Evolutionary conservation across 2,329 filamentous ascomycete species (phyloP), one percentile per base, ranked within the genome.

Genomic region (Ciborinia camelliae): DNA sequence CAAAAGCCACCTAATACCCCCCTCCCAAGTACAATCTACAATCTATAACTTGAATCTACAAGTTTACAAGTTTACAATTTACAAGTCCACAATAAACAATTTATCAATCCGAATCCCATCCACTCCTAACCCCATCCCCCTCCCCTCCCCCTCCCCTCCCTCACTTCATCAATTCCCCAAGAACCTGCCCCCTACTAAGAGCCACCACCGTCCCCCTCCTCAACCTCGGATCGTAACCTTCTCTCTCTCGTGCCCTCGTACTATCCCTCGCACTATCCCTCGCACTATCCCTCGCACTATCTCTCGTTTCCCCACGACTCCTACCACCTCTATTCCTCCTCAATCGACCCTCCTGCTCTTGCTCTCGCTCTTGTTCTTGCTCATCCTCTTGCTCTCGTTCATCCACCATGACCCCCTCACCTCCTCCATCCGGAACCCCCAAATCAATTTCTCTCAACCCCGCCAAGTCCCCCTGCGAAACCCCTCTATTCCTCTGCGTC

Each of bases 381-480:
- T 43, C 30, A n/a, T n/a, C n/a, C n/a, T n/a, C n/a, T n/a, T n/a
- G n/a, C n/a, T n/a, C n/a, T n/a, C n/a, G n/a, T n/a, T n/a, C n/a
- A n/a, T n/a, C 64, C 55, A 50, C 43, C 43, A 2, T 47, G 43
- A 37, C 35, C 35, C 28, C 30, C 23, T 63, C 68, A 28, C 71
- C 70, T 66, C 66, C 69, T 66, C n/a, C n/a, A n/a, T 37, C 62
- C 43, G 30, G 48, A n/a, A 53, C 39, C 12, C 58, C 58, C 7
- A 60, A 30, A 65, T 54, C 63, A 65, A 69, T 70, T 61, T 72
- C 70, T 18, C 67, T 53, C 43, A 68, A 64, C 14, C 69, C 70
- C 32, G 67, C 70, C 18, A 72, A 52, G 66, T 71, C 70, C 7
- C 62, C 52, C 47, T 35, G 32, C 60, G 66, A 51, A 62, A 68